These are phyloP conservation scores for Nematodospora anomalae DNA, from an alignment of 1,139 yeast species.

Conservation along the genomic window DNA sequence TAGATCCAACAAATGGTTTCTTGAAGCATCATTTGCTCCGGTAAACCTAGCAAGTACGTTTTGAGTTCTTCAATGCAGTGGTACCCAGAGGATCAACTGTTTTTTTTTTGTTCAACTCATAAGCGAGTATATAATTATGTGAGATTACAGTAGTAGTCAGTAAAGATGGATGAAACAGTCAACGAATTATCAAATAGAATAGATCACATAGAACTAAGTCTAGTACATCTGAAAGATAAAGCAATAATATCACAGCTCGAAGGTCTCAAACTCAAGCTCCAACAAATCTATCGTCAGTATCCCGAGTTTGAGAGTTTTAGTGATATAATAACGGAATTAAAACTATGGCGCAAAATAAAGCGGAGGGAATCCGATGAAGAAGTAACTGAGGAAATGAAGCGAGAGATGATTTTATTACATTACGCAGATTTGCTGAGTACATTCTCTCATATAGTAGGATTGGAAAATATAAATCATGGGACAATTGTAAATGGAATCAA, in stretches of 20 bases:
- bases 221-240: constrained; percentile 2
- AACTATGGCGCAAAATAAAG: constrained; percentile 16
- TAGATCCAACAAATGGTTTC: too few species aligned
- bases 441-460: constrained; percentile 20
- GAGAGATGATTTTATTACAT: constrained; percentile 23
- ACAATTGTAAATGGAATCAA: constrained; percentile 22
- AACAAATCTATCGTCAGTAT: constrained; percentile 19
- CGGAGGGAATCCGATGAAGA: constrained; percentile 3
- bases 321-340: constrained; percentile 21
- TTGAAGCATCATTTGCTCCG: too few species aligned
- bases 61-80: too few species aligned
- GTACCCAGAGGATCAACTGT: too few species aligned
- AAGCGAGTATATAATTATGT: too few species aligned
- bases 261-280: constrained; percentile 13
- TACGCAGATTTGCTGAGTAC: constrained; percentile 17
- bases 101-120: too few species aligned
- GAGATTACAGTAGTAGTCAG: too few species aligned
- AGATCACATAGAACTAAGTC: constrained; percentile 1
- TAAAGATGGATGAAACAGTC: constrained; percentile 10
- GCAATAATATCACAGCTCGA: constrained; percentile 8
- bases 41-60: too few species aligned
- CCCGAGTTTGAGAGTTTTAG: constrained; percentile 24
- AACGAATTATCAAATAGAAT: constrained; percentile 8
- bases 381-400: constrained; percentile 16
- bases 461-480: constrained; percentile 24